Conservation (phyloP, 2,329 filamentous ascomycete species). For the Paecilomyces fulvus region DNA sequence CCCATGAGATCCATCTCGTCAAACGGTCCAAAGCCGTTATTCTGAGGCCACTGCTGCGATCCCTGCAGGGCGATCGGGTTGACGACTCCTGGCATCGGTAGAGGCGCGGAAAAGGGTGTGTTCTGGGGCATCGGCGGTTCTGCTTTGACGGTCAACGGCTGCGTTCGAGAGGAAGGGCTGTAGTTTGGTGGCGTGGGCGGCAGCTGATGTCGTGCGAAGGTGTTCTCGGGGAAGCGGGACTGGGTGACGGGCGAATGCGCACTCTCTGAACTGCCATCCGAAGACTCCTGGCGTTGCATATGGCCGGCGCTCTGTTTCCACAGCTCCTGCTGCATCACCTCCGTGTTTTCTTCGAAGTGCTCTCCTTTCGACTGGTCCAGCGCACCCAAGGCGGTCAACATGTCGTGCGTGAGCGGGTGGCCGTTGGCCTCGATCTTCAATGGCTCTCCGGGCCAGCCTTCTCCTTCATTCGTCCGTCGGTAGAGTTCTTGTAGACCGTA, state of each 20-base stretch:
- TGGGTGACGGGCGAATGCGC: constrained; percentile 35
- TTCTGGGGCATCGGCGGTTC: constrained; percentile 15
- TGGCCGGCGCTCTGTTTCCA: constrained; percentile 45
- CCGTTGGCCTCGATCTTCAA: constrained; percentile 45
- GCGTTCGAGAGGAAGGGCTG: constrained; percentile 25
- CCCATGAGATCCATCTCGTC: constrained; percentile 27
- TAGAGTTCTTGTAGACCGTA: constrained; percentile 55
- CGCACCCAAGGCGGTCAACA: constrained; percentile 51
- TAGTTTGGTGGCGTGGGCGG: constrained; percentile 34
- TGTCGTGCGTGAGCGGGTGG: constrained; percentile 55
- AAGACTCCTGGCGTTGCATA: constrained; percentile 46
- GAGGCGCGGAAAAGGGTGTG: constrained; percentile 14
- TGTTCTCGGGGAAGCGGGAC: constrained; percentile 4
- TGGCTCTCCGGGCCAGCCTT: constrained; percentile 48
- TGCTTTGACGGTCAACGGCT: constrained; percentile 18
- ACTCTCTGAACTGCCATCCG: constrained; percentile 51
- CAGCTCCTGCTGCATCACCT: constrained; percentile 47
- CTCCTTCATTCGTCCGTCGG: constrained; percentile 41
- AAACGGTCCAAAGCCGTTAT: constrained; percentile 16
- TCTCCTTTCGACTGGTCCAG: constrained; percentile 46
- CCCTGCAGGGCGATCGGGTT: constrained; percentile 28
- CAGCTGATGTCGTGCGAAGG: constrained; percentile 16
- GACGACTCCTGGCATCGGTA: constrained; percentile 27
- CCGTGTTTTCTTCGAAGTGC: constrained; percentile 51
- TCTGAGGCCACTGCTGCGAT: constrained; percentile 17